Conservation (phyloP, 2,329 filamentous ascomycete genomes). For the Chaetomium globosum region DNA sequence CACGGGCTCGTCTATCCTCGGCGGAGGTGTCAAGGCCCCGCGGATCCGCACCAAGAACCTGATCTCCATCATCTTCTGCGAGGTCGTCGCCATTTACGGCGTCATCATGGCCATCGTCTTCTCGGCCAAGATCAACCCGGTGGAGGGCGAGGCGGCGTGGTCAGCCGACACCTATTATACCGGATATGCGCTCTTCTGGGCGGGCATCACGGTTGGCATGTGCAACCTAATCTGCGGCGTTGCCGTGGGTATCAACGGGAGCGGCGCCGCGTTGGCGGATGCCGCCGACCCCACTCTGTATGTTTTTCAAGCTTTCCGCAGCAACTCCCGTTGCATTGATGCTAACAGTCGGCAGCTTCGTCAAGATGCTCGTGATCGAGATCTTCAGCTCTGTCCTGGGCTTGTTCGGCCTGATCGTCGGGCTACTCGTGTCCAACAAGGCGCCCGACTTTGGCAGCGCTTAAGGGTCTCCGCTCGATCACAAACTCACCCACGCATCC, state of each 20-base stretch:
- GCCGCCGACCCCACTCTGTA: conserved; percentile 89
- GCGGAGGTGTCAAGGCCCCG: conserved; percentile 93
- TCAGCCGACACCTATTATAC: conserved; percentile 86
- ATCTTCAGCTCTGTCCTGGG: conserved; percentile 98
- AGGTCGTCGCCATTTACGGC: conserved; percentile 99
- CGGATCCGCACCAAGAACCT: conserved; percentile 99
- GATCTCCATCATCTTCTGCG: conserved; percentile 99
- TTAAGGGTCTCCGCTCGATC: conserved; percentile 1
- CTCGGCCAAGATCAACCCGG: conserved; percentile 77
- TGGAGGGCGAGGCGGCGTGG: conserved; percentile 67
- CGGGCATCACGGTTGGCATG: conserved; percentile 87
- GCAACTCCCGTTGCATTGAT: neutral
- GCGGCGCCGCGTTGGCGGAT: conserved; percentile 92
- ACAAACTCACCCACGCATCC: conserved; percentile 15
- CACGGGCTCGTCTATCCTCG: conserved; percentile 94
- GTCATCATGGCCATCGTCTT: conserved; percentile 99
- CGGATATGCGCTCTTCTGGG: conserved; percentile 94
- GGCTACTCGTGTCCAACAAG: conserved; percentile 83
- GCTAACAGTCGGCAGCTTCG: conserved; percentile 66
- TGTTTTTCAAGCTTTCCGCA: conserved; percentile 43
- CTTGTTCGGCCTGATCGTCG: conserved; percentile 93
- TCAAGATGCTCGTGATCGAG: conserved; percentile 98
- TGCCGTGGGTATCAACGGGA: conserved; percentile 96
- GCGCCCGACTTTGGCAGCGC: conserved; percentile 69
- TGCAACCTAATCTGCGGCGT: conserved; percentile 97